Evolutionary conservation across 352 stramenopile species (phyloP), one percentile per base, ranked within the genome.

Genomic region (Globisporangium sylvaticum): DNA sequence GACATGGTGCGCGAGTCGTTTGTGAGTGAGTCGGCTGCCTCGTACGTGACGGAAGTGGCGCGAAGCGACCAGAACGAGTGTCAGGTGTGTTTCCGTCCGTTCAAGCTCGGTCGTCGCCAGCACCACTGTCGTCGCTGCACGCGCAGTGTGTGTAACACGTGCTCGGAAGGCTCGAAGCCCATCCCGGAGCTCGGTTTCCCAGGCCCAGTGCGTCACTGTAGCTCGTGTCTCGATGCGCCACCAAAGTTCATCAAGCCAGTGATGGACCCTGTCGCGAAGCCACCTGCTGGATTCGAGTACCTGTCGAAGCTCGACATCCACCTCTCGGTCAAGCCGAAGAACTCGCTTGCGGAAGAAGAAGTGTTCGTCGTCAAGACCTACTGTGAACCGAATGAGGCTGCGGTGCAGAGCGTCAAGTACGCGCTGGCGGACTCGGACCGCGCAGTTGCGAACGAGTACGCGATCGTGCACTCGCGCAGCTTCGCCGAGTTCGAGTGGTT

Each of bases 401-500:
- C 81, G 7, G 76, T 86, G 22, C 84, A 84, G 67, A 71, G 71
- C 18, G 76, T 75, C 9, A 81, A 89, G 61, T 77, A 87, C 61
- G 58, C 71, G 20, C 68, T 94, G 9, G 75, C 76, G 1, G 85
- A 92, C 31, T 72, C 68, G 0, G 82, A 91, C 71, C 84, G 81
- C 42, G 68, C 81, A 2, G 78, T 93, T 7, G 88, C 87, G 2
- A 90, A 93, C 72, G 87, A 95, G 74, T 95, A 95, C 71, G 71
- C 78, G 42, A 92, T 95, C 62, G 75, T 69, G 53, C 76, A 87
- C 63, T 76, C 79, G 67, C 87, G 87, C 67, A 84, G 72, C 52
- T 82, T 92, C 44, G 69, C 76, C n/a, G 87, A 95, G 72, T 94
- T 94, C 46, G 85, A 95, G 70, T 94, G 87, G 85, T 74, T 95